Evolutionary conservation across 495 filamentous ascomycete species (phyloP).

Genomic region (Hyaloscypha finlandica): DNA sequence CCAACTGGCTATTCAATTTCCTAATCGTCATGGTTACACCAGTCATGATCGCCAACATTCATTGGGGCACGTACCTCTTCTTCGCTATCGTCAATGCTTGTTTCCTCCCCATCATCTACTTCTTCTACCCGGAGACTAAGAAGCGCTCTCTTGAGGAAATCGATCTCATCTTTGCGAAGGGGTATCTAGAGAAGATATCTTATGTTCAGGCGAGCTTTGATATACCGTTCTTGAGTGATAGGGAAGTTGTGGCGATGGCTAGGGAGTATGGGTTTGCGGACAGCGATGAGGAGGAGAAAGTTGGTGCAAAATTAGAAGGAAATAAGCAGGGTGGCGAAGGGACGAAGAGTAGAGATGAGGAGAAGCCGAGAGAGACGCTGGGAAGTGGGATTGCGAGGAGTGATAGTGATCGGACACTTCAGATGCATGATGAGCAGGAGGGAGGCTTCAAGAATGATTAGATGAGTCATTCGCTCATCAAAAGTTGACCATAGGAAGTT

Average conservation of each 20-base stretch:
- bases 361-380: not conserved
- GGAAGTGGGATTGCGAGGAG: not conserved
- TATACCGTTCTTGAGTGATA: slow-evolving; percentile 63
- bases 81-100: slow-evolving; percentile 69
- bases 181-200: slow-evolving; percentile 69
- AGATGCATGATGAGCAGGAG: slow-evolving; percentile 9
- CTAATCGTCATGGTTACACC: slow-evolving; percentile 80
- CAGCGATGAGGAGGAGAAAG: slow-evolving; percentile 24
- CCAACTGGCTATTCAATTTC: slow-evolving; percentile 84
- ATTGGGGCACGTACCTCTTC: slow-evolving; percentile 80
- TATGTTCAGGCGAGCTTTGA: slow-evolving; percentile 72
- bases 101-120: slow-evolving; percentile 74
- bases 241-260: slow-evolving; percentile 56
- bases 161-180: slow-evolving; percentile 81
- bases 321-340: not conserved
- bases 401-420: not conserved
- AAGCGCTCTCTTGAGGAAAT: slow-evolving; percentile 75
- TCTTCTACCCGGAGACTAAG: slow-evolving; percentile 77
- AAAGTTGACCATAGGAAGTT: not conserved
- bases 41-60: slow-evolving; percentile 65
- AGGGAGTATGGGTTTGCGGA: slow-evolving; percentile 28
- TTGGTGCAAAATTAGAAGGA: slow-evolving; percentile 16
- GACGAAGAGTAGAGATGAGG: slow-evolving; percentile 1
- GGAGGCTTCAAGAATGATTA: slow-evolving; percentile 14
- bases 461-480: slow-evolving; percentile 7